Evolutionary conservation across 202 grass and related monocot species (phyloP).

Genomic region (Cymbopogon flexuosus): DNA sequence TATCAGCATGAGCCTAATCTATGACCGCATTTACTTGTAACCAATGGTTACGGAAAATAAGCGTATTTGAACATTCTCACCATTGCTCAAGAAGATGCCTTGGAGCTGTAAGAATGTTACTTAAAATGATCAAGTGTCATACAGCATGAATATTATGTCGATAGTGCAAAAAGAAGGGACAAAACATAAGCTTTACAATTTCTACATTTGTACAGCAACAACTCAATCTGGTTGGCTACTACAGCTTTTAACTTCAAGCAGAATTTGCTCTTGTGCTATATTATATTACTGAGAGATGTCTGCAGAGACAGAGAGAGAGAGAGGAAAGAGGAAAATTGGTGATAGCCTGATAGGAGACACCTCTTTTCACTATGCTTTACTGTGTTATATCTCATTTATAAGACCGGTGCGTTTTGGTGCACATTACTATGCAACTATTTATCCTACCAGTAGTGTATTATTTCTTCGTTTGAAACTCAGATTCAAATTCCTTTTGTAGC

Average conservation of each 20-base stretch:
- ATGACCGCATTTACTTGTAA: not conserved
- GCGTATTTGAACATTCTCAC: not conserved
- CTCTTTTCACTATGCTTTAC: not conserved
- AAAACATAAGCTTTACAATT: not conserved
- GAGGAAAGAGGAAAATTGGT: not conserved
- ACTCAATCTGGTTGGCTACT: not conserved
- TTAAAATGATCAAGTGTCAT: not conserved
- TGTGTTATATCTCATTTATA: not conserved
- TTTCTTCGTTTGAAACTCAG: slow-evolving; percentile 40
- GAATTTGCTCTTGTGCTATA: not conserved
- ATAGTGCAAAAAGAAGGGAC: not conserved
- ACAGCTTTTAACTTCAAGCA: not conserved
- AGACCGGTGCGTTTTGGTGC: not conserved
- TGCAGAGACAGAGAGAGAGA: not conserved
- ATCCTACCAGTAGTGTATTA: slow-evolving; percentile 23
- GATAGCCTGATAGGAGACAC: not conserved
- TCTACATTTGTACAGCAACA: not conserved
- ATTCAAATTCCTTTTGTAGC: slow-evolving; percentile 47
- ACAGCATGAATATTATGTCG: not conserved
- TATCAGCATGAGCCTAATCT: not conserved
- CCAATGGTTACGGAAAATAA: not conserved
- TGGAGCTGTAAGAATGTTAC: not conserved
- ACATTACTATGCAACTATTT: not conserved
- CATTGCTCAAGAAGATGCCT: not conserved
- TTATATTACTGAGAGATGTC: not conserved